A percentile compares a stretch with the other conserved stretches of the same genome.
These are phyloP conservation scores for Aspergillus tubingensis DNA, from an alignment of 2,329 filamentous ascomycete species.

Conservation along the genomic window DNA sequence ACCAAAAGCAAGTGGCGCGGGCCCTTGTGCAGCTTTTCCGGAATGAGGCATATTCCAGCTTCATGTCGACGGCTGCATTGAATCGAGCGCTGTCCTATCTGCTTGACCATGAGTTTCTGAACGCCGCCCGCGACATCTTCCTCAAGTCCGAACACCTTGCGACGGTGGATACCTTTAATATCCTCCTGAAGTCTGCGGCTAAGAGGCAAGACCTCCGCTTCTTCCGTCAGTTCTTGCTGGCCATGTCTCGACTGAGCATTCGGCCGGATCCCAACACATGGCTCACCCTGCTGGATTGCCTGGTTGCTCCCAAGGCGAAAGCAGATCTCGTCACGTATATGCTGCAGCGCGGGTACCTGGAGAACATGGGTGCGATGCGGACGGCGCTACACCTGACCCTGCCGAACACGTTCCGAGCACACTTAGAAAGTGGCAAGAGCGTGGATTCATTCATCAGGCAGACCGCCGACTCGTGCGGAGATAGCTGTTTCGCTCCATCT, in stretches of 20 bases:
- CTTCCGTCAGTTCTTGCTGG: conserved; percentile 41
- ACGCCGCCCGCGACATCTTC: conserved; percentile 37
- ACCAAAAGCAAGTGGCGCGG: conserved; percentile 21
- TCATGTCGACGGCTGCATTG: conserved; percentile 44
- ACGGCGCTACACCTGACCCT: conserved; percentile 34
- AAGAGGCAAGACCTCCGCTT: conserved; percentile 39
- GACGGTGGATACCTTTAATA: conserved; percentile 47
- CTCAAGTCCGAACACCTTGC: conserved; percentile 37
- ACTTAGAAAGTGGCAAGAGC: conserved; percentile 36
- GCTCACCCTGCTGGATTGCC: conserved; percentile 41
- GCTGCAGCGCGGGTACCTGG: conserved; percentile 34
- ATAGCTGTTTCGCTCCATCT: conserved; percentile 40
- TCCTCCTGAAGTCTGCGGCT: conserved; percentile 44
- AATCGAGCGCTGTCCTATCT: conserved; percentile 45
- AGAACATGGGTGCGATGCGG: conserved; percentile 26
- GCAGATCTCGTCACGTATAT: conserved; percentile 33
- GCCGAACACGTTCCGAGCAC: conserved; percentile 32
- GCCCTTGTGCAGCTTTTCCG: conserved; percentile 37
- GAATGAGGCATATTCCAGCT: conserved; percentile 29
- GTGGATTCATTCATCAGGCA: conserved; percentile 40
- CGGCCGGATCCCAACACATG: conserved; percentile 46
- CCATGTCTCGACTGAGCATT: conserved; percentile 43
- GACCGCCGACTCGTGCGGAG: conserved; percentile 40
- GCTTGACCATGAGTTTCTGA: conserved; percentile 34
- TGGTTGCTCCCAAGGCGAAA: conserved; percentile 32